Conservation (phyloP, 2,329 filamentous ascomycete species). For the Trichoderma koningii region DNA sequence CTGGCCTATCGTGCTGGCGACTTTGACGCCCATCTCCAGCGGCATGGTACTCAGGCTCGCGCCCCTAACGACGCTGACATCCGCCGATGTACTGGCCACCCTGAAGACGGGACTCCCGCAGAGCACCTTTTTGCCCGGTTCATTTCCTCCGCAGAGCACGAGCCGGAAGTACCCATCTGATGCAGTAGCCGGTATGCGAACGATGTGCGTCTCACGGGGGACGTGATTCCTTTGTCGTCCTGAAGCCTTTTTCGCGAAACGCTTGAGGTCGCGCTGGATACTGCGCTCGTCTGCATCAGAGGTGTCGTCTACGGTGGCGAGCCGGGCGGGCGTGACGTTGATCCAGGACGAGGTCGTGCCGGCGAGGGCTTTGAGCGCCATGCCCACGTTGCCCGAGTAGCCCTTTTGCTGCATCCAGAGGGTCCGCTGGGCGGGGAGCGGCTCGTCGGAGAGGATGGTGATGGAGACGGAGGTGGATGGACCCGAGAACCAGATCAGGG, state of each 20-base stretch:
- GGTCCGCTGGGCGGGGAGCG: constrained; percentile 59
- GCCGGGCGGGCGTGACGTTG: constrained; percentile 63
- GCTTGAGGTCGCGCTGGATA: constrained; percentile 67
- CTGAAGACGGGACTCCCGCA: constrained; percentile 69
- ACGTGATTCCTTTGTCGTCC: constrained; percentile 51
- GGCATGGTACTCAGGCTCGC: constrained; percentile 66
- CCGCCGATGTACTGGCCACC: constrained; percentile 65
- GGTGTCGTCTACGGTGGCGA: constrained; percentile 51
- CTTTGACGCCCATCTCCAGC: constrained; percentile 64
- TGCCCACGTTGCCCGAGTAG: constrained; percentile 68
- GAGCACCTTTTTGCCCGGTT: constrained; percentile 51
- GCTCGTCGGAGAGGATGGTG: constrained; percentile 62
- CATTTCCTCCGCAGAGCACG: constrained; percentile 58
- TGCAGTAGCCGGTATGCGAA: constrained; percentile 64
- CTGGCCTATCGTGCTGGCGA: constrained; percentile 53
- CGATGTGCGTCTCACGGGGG: constrained; percentile 63
- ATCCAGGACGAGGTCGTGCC: constrained; percentile 63
- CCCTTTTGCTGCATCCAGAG: constrained; percentile 71
- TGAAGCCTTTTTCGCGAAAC: constrained; percentile 60
- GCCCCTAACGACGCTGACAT: constrained; percentile 62
- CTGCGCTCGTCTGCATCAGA: constrained; percentile 61
- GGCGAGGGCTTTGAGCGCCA: constrained; percentile 65
- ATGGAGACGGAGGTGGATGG: constrained; percentile 64
- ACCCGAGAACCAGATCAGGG: constrained; percentile 67
- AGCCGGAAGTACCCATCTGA: constrained; percentile 70